Percentiles rank a stretch among this genome's conserved stretches.
Conservation (phyloP, 345 rosid genomes). For the Hibiscus trionum region DNA sequence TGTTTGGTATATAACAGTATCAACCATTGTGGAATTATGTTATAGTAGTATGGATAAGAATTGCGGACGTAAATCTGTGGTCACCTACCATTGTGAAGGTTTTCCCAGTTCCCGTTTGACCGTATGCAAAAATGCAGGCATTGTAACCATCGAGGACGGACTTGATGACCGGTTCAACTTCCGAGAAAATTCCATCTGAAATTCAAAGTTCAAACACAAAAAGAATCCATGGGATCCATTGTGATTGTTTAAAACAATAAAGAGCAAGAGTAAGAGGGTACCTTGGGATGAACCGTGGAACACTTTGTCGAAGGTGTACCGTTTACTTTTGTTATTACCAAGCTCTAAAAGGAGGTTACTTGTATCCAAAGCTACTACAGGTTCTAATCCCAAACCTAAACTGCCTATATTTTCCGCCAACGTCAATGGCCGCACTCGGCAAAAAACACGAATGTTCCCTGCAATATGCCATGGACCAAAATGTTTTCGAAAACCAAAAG, state of each 20-base stretch:
- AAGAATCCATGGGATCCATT: background rate
- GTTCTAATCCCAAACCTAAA: constrained; percentile 12
- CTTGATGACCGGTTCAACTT: constrained; percentile 71
- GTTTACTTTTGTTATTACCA: constrained; percentile 36
- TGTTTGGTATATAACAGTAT: background rate
- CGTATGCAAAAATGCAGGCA: constrained; percentile 75
- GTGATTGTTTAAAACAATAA: background rate
- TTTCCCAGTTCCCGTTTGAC: constrained; percentile 89
- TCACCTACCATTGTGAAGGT: constrained; percentile 86
- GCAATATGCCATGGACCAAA: background rate
- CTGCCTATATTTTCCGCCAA: constrained; percentile 21
- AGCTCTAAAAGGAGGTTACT: constrained; percentile 37
- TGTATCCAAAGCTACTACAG: constrained; percentile 40
- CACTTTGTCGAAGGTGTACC: constrained; percentile 56
- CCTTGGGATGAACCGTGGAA: constrained; percentile 69
- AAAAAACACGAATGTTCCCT: constrained; percentile 7
- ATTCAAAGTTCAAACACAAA: constrained; percentile 11
- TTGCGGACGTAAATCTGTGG: background rate
- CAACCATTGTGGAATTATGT: background rate
- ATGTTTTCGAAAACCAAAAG: background rate
- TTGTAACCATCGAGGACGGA: constrained; percentile 78
- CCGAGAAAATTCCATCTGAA: constrained; percentile 70
- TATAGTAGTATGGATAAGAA: background rate
- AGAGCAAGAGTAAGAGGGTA: constrained; percentile 4
- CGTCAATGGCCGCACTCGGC: background rate